A percentile compares a stretch with the other conserved stretches of the same genome.
Conservation (phyloP, 495 filamentous ascomycete species). For the Thermothielavioides terrestris region DNA sequence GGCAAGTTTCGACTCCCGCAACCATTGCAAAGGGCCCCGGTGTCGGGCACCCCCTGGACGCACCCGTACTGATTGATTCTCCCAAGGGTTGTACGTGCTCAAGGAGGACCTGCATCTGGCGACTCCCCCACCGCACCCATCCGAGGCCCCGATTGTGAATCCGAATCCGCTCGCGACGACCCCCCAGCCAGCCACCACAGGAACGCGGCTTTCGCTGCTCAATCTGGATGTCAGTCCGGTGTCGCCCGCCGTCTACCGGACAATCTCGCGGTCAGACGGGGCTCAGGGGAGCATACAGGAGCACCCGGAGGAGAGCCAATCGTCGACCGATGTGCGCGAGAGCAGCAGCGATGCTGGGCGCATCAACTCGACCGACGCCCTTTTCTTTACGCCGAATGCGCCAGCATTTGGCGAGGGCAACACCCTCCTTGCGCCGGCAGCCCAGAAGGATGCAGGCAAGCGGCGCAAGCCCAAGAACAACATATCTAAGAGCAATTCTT, state of each 20-base stretch:
- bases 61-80: conserved; percentile 12
- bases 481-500: conserved; percentile 95
- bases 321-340: conserved; percentile 48
- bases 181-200: conserved; percentile 67
- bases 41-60: not conserved
- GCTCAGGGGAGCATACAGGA: conserved; percentile 50
- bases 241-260: conserved; percentile 47
- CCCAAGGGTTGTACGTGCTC: conserved; percentile 75
- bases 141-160: conserved; percentile 75
- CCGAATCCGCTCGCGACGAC: conserved; percentile 84
- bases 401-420: conserved; percentile 88
- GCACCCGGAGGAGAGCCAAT: conserved; percentile 49
- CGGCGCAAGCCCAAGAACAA: conserved; percentile 91
- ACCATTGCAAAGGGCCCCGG: not conserved
- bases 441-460: conserved; percentile 68
- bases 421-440: conserved; percentile 49
- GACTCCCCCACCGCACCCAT: conserved; percentile 89
- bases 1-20: conserved; percentile 42
- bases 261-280: conserved; percentile 29
- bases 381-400: conserved; percentile 32
- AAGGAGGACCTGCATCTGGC: conserved; percentile 86
- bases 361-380: conserved; percentile 33
- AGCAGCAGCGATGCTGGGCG: conserved; percentile 38
- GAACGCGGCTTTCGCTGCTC: conserved; percentile 77
- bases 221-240: conserved; percentile 54